These are phyloP conservation scores for Saitozyma podzolica DNA, from an alignment of 768 basidiomycete species.

Conservation along the genomic window DNA sequence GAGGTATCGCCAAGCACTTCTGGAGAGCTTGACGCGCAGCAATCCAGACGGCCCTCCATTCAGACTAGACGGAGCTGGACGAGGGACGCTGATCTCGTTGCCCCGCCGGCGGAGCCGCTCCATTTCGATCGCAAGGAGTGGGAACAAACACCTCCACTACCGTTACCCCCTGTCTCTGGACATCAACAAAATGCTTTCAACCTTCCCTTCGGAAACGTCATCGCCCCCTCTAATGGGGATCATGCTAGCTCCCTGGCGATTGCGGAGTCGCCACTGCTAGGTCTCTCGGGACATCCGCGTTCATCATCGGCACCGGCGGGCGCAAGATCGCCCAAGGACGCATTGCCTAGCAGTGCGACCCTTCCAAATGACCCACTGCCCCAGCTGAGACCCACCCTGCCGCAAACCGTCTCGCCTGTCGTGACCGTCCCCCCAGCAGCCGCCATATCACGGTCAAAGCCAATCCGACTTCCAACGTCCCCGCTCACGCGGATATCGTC, in stretches of 20 bases:
- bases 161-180: not conserved
- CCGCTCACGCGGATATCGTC: not conserved
- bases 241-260: slow-evolving; percentile 10
- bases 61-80: slow-evolving; percentile 16
- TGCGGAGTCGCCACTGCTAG: not conserved
- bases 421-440: slow-evolving; percentile 2
- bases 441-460: not conserved
- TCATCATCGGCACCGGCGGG: slow-evolving; percentile 17
- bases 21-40: slow-evolving; percentile 4
- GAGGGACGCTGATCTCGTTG: not conserved
- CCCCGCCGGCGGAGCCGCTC: slow-evolving; percentile 1
- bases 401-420: slow-evolving; percentile 7
- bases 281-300: slow-evolving; percentile 13
- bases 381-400: not conserved
- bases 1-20: not conserved
- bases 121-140: slow-evolving; percentile 11
- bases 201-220: not conserved
- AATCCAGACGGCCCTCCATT: slow-evolving; percentile 12
- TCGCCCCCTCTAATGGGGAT: not conserved
- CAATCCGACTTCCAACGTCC: not conserved
- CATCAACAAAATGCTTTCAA: not conserved
- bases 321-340: slow-evolving; percentile 1
- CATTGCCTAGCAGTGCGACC: too few relatives aligned
- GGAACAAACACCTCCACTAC: slow-evolving; percentile 14
- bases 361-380: too few relatives aligned